Percentiles rank a stretch among this genome's conserved stretches.
Conservation (phyloP, 2,329 filamentous ascomycete species). For the Salinomyces thailandicus region DNA sequence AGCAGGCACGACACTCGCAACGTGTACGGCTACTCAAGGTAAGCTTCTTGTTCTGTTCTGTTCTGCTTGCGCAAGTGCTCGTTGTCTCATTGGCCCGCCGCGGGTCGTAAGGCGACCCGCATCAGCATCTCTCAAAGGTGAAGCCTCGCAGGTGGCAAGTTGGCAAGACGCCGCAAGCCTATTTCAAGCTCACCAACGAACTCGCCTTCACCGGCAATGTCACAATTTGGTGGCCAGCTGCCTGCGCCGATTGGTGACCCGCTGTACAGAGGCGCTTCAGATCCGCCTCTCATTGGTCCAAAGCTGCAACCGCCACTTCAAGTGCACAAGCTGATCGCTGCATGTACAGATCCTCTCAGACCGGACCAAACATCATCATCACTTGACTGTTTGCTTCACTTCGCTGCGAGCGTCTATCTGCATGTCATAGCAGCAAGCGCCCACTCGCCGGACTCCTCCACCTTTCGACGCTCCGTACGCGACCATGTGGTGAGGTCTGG, state of each 20-base stretch:
- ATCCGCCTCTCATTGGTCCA: conserved; percentile 10
- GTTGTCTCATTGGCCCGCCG: too few relatives aligned
- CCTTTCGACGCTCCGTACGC: conserved; percentile 11
- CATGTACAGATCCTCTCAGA: not conserved
- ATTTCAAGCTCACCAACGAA: too few relatives aligned
- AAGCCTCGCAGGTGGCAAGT: too few relatives aligned
- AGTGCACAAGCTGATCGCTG: conserved; percentile 1
- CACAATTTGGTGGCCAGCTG: conserved; percentile 14
- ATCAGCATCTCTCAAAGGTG: too few relatives aligned
- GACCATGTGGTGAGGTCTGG: conserved; percentile 18
- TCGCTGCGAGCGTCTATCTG: conserved; percentile 6
- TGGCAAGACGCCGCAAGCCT: too few relatives aligned
- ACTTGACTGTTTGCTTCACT: not conserved
- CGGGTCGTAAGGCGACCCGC: too few relatives aligned
- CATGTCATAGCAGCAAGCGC: conserved; percentile 7
- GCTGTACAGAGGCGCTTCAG: conserved; percentile 6
- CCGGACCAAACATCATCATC: not conserved
- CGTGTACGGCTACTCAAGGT: too few relatives aligned
- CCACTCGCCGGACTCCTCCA: conserved; percentile 3
- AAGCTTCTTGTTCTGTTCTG: too few relatives aligned
- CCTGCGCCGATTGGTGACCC: conserved; percentile 13
- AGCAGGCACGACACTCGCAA: too few relatives aligned
- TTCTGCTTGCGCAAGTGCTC: too few relatives aligned
- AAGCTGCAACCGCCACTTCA: not conserved
- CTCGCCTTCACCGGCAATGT: not conserved